Evolutionary conservation across 495 filamentous ascomycete genomes (phyloP).

Genomic region (Hypoxylon fragiforme): DNA sequence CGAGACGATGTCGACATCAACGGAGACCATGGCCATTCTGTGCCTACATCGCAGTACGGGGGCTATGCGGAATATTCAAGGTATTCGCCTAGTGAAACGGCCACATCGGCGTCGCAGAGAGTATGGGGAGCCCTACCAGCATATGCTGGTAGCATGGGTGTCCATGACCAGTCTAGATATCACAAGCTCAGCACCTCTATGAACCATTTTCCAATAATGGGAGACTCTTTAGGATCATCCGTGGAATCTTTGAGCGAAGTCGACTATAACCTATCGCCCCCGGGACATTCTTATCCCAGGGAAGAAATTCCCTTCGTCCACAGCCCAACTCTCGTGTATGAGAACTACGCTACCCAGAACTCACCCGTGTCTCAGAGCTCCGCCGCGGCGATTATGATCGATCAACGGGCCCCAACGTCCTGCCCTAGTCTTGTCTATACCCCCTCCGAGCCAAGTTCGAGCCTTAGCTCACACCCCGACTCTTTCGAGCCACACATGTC

Average conservation of each 20-base stretch:
- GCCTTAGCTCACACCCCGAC: slow-evolving; percentile 51
- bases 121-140: slow-evolving; percentile 33
- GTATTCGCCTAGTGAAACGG: slow-evolving; percentile 41
- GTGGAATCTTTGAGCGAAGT: slow-evolving; percentile 58
- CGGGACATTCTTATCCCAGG: slow-evolving; percentile 53
- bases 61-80: slow-evolving; percentile 40
- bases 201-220: slow-evolving; percentile 37
- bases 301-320: slow-evolving; percentile 55
- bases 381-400: slow-evolving; percentile 55
- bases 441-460: slow-evolving; percentile 52
- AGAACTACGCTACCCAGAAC: slow-evolving; percentile 50
- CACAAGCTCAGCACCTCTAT: slow-evolving; percentile 35
- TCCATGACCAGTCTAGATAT: slow-evolving; percentile 32
- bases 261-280: slow-evolving; percentile 56
- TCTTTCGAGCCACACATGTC: slow-evolving; percentile 49
- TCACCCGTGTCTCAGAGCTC: slow-evolving; percentile 55
- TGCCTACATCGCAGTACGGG: slow-evolving; percentile 42
- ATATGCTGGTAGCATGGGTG: slow-evolving; percentile 30
- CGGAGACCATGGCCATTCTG: slow-evolving; percentile 23
- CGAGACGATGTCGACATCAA: slow-evolving; percentile 40
- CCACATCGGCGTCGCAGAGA: slow-evolving; percentile 35
- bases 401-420: slow-evolving; percentile 52
- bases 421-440: slow-evolving; percentile 55
- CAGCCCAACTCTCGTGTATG: slow-evolving; percentile 57
- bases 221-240: slow-evolving; percentile 51